A percentile compares a stretch with the other conserved stretches of the same genome.
These are phyloP conservation scores for Bromus sterilis DNA, from an alignment of 176 grass and related monocot species.

Conservation along the genomic window DNA sequence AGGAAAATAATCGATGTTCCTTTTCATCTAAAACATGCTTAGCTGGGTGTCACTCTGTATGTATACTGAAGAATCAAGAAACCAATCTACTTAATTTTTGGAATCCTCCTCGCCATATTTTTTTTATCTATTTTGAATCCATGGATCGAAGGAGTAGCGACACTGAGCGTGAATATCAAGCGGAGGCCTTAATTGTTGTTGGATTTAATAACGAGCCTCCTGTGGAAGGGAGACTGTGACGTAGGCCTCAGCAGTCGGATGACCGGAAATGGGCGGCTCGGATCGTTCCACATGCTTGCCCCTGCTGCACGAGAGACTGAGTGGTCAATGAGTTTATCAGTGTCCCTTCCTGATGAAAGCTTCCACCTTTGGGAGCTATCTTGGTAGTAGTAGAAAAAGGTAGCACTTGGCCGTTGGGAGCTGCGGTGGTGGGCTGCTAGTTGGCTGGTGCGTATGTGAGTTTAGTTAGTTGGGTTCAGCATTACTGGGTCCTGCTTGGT, in stretches of 20 bases:
- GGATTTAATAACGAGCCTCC: background rate
- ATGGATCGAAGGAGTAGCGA: background rate
- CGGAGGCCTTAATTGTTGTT: background rate
- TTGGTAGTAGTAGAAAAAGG: background rate
- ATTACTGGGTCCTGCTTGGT: conserved; percentile 16
- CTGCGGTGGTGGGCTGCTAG: background rate
- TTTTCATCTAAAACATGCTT: background rate
- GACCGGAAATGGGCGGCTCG: conserved; percentile 1
- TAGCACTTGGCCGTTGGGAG: conserved; percentile 9
- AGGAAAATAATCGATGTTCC: background rate
- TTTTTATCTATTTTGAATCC: conserved; percentile 3
- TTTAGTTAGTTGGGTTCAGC: conserved; percentile 27
- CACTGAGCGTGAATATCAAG: background rate
- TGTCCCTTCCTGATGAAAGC: background rate
- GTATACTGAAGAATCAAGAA: background rate
- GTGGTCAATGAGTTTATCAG: background rate
- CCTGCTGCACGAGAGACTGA: background rate
- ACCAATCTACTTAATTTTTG: conserved; percentile 16
- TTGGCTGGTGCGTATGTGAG: conserved; percentile 5
- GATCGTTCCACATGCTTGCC: background rate
- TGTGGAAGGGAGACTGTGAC: background rate
- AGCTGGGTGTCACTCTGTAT: background rate
- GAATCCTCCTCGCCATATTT: background rate
- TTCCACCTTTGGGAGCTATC: background rate
- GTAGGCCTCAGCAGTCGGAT: background rate